Conservation (phyloP, 306 rosid species). For the apple (Malus domestica) region DNA sequence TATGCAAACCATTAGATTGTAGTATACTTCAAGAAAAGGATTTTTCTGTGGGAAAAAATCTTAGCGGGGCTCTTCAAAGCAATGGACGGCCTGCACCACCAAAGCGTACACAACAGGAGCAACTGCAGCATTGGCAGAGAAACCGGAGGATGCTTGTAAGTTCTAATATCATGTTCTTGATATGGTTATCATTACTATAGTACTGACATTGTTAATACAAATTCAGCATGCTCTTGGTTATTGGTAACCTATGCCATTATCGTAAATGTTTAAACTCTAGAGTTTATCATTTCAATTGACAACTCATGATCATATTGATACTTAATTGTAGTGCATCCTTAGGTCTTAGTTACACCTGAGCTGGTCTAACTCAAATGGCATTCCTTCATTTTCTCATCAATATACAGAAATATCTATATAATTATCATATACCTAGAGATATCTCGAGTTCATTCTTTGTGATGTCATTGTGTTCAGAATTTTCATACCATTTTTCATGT, state of each 20-base stretch:
- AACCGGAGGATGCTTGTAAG: constrained; percentile 98
- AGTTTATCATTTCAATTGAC: neutral
- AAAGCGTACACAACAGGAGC: constrained; percentile 96
- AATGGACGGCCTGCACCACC: constrained; percentile 88
- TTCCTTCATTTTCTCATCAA: neutral
- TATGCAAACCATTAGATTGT: constrained; percentile 95
- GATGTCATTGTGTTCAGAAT: neutral
- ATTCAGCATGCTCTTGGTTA: constrained; percentile 1
- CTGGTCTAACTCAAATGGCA: neutral
- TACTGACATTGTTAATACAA: constrained; percentile 10
- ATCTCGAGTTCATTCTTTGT: neutral
- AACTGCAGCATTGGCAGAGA: constrained; percentile 97
- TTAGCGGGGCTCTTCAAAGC: constrained; percentile 89
- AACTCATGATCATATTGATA: neutral
- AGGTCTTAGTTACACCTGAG: neutral
- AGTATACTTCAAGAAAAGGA: constrained; percentile 94
- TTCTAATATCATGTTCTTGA: constrained; percentile 17
- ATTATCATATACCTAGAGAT: neutral
- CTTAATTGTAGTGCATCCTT: neutral
- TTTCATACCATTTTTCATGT: constrained; percentile 11
- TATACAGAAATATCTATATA: neutral
- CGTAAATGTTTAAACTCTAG: neutral
- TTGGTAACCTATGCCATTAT: neutral
- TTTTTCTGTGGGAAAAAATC: constrained; percentile 67
- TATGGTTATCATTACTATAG: constrained; percentile 5